Evolutionary conservation across 208 protist genomes (phyloP).

Genomic region (Leishmania tarentolae): DNA sequence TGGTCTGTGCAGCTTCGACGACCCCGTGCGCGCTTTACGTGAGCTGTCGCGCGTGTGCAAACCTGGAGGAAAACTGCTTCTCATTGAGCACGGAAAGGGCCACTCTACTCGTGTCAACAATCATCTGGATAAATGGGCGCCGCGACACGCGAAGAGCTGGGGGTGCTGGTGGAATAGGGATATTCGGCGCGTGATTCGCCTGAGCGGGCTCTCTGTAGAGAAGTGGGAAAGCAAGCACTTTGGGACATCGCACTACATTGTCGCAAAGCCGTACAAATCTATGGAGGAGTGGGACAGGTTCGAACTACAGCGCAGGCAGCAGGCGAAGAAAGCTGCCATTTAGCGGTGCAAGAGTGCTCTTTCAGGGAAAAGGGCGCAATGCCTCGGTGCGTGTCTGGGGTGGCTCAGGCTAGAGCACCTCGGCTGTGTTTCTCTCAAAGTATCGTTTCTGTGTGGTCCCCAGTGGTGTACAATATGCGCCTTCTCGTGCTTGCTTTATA

Average conservation of each 20-base stretch:
- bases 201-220: slow-evolving; percentile 66
- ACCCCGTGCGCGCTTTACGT: slow-evolving; percentile 83
- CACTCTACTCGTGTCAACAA: slow-evolving; percentile 69
- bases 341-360: not conserved
- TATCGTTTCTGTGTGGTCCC: too few species aligned
- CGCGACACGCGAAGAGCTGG: slow-evolving; percentile 80
- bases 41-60: slow-evolving; percentile 93
- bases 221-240: slow-evolving; percentile 83
- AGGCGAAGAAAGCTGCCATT: slow-evolving; percentile 12
- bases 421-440: not conserved
- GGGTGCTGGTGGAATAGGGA: slow-evolving; percentile 92
- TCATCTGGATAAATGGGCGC: slow-evolving; percentile 86
- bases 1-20: slow-evolving; percentile 91
- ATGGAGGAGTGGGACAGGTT: slow-evolving; percentile 72
- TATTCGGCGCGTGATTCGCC: slow-evolving; percentile 71
- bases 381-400: not conserved
- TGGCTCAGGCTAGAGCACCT: not conserved
- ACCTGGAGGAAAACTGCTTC: slow-evolving; percentile 80
- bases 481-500: not conserved
- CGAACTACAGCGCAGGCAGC: slow-evolving; percentile 20
- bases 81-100: slow-evolving; percentile 89
- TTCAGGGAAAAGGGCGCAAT: not conserved
- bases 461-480: not conserved
- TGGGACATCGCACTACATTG: slow-evolving; percentile 87
- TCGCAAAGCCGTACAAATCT: slow-evolving; percentile 81